Evolutionary conservation across 495 filamentous ascomycete species (phyloP).

Genomic region (Geopyxis carbonaria): DNA sequence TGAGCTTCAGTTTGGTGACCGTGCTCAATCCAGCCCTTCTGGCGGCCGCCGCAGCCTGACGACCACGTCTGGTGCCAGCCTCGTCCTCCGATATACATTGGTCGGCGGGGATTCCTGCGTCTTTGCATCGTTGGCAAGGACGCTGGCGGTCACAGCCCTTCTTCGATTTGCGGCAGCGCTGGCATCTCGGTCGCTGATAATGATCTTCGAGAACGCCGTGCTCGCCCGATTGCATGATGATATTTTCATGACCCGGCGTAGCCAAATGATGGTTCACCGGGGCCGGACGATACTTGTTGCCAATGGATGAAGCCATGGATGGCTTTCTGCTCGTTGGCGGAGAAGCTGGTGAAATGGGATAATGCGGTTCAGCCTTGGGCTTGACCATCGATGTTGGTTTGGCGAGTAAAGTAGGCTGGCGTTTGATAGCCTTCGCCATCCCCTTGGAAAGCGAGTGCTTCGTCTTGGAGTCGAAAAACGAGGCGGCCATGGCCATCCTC

Average conservation of each 20-base stretch:
- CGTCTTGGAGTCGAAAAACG: constrained; percentile 7
- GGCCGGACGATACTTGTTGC: constrained; percentile 24
- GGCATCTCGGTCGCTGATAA: constrained; percentile 39
- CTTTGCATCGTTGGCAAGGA: constrained; percentile 84
- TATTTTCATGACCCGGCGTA: too few species aligned
- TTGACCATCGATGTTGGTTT: constrained; percentile 29
- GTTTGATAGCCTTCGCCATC: constrained; percentile 21
- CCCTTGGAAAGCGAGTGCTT: constrained; percentile 19
- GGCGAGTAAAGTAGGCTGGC: constrained; percentile 18
- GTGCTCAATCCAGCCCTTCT: constrained; percentile 8
- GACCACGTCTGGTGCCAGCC: constrained; percentile 86
- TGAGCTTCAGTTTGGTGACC: background rate
- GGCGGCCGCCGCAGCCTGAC: constrained; percentile 41
- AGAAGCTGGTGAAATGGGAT: constrained; percentile 54
- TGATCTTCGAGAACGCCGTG: background rate
- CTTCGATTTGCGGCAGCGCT: constrained; percentile 97
- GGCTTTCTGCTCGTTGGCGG: constrained; percentile 58
- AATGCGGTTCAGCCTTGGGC: constrained; percentile 20
- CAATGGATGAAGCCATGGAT: constrained; percentile 50
- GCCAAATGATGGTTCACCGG: background rate
- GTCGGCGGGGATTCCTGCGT: constrained; percentile 81
- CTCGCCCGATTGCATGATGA: too few species aligned
- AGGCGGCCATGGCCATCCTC: constrained; percentile 12
- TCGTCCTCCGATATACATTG: constrained; percentile 95
- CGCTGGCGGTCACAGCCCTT: constrained; percentile 95